Percentiles rank a stretch among this genome's conserved stretches.
Evolutionary conservation across 2,329 filamentous ascomycete species (phyloP).

Genomic region (Colletotrichum agaves): DNA sequence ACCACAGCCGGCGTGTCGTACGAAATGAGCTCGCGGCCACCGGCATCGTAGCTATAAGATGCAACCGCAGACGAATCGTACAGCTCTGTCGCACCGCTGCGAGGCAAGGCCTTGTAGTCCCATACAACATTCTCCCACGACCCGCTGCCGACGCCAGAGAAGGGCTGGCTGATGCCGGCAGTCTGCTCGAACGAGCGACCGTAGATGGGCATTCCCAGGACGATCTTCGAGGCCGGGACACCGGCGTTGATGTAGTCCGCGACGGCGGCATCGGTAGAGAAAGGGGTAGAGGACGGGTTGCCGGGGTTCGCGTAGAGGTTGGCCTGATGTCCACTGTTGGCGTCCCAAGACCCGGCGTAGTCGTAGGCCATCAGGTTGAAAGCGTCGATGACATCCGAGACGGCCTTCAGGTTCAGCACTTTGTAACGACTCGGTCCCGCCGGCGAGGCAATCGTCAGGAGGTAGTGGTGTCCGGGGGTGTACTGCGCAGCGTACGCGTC

Average conservation of each 20-base stretch:
- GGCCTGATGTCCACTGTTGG: constrained; percentile 72
- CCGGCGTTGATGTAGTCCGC: constrained; percentile 71
- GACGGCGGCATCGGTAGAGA: constrained; percentile 74
- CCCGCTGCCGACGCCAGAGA: constrained; percentile 71
- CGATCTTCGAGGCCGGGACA: constrained; percentile 73
- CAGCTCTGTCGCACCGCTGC: constrained; percentile 65
- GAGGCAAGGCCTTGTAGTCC: constrained; percentile 84
- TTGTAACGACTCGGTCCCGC: constrained; percentile 61
- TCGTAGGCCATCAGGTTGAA: constrained; percentile 80
- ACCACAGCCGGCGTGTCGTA: constrained; percentile 75
- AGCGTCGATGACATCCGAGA: constrained; percentile 58
- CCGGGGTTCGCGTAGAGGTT: constrained; percentile 71
- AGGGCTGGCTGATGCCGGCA: constrained; percentile 72
- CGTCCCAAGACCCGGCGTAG: constrained; percentile 76
- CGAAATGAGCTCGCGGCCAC: constrained; percentile 71
- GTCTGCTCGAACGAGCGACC: constrained; percentile 74
- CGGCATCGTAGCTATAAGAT: constrained; percentile 76
- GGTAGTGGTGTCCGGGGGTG: constrained; percentile 61
- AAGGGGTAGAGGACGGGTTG: constrained; percentile 72
- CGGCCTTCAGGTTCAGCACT: constrained; percentile 54
- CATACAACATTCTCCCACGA: constrained; percentile 80
- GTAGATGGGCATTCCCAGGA: constrained; percentile 84
- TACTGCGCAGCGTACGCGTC: constrained; percentile 58
- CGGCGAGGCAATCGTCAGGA: constrained; percentile 64
- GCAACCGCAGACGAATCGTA: constrained; percentile 69